Conservation (phyloP, 495 filamentous ascomycete genomes). For the Penicillium arizonense region DNA sequence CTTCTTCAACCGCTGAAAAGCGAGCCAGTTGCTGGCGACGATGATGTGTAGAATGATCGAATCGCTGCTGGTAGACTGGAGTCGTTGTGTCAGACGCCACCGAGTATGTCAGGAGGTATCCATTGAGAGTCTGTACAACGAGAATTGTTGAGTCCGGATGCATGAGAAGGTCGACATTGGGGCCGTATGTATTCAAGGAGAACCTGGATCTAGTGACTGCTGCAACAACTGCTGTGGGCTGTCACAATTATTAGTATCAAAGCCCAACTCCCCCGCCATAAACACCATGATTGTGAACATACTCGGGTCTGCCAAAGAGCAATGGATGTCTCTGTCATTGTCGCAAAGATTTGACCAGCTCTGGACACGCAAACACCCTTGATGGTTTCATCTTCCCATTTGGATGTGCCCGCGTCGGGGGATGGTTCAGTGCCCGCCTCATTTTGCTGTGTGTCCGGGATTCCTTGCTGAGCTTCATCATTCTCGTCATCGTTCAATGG, state of each 20-base stretch:
- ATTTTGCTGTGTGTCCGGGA: slow-evolving; percentile 9
- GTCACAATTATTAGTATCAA: slow-evolving; percentile 31
- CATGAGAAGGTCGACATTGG: slow-evolving; percentile 78
- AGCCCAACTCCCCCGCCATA: not conserved
- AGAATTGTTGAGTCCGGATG: slow-evolving; percentile 90
- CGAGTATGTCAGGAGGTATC: slow-evolving; percentile 92
- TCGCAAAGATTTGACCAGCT: slow-evolving; percentile 82
- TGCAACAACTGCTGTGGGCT: slow-evolving; percentile 90
- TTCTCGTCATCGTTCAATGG: slow-evolving; percentile 6
- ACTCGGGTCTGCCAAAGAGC: slow-evolving; percentile 96
- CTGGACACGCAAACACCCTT: slow-evolving; percentile 75
- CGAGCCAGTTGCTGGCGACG: slow-evolving; percentile 70
- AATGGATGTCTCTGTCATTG: slow-evolving; percentile 77
- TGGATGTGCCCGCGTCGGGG: slow-evolving; percentile 25
- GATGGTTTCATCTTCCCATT: slow-evolving; percentile 58
- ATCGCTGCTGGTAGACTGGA: slow-evolving; percentile 79
- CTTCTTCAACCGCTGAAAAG: slow-evolving; percentile 60
- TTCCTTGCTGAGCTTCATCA: slow-evolving; percentile 1
- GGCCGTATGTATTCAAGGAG: slow-evolving; percentile 80
- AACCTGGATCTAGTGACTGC: slow-evolving; percentile 74
- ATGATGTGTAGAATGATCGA: slow-evolving; percentile 64
- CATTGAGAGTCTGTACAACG: slow-evolving; percentile 83
- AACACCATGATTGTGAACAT: slow-evolving; percentile 26
- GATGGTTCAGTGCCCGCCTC: slow-evolving; percentile 6
- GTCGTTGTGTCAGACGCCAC: slow-evolving; percentile 80